phyloP scores from a whole-genome alignment of 1,284 basidiomycete genomes.

The Meira miltonrushii region DNA sequence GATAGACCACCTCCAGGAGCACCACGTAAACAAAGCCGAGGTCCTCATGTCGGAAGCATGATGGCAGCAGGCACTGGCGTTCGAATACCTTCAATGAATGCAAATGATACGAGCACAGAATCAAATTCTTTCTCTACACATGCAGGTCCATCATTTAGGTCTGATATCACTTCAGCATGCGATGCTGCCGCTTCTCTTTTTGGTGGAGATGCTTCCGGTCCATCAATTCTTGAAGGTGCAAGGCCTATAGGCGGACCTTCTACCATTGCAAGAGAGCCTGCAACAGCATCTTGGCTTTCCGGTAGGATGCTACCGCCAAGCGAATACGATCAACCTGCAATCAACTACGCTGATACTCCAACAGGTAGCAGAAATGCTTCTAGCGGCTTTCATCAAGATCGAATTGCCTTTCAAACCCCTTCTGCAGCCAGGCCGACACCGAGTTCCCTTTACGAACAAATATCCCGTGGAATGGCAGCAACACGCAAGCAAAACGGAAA shows the following conservation, averaged over 20 bases:
- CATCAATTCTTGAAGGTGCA: background rate
- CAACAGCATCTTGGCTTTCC: background rate
- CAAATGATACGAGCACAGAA: background rate
- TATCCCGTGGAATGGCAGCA: constrained; percentile 2
- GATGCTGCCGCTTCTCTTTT: background rate
- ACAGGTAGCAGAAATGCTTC: background rate
- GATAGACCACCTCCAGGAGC: background rate
- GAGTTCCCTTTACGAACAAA: background rate
- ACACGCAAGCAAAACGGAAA: background rate
- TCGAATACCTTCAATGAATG: background rate
- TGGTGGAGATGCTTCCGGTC: background rate
- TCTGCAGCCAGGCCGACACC: background rate
- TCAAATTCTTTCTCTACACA: background rate
- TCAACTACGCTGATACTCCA: background rate
- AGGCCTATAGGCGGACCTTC: background rate
- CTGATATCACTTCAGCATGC: background rate
- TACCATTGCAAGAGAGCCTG: background rate
- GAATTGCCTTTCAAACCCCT: background rate
- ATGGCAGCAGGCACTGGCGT: too few species aligned
- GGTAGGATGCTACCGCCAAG: background rate
- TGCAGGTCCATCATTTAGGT: background rate
- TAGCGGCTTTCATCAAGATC: background rate
- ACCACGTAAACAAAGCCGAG: background rate
- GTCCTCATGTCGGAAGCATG: too few species aligned
- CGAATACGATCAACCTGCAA: background rate